Evolutionary conservation across 345 rosid species (phyloP), one percentile per base, ranked within the genome.

Genomic region (Lepidium didymum): DNA sequence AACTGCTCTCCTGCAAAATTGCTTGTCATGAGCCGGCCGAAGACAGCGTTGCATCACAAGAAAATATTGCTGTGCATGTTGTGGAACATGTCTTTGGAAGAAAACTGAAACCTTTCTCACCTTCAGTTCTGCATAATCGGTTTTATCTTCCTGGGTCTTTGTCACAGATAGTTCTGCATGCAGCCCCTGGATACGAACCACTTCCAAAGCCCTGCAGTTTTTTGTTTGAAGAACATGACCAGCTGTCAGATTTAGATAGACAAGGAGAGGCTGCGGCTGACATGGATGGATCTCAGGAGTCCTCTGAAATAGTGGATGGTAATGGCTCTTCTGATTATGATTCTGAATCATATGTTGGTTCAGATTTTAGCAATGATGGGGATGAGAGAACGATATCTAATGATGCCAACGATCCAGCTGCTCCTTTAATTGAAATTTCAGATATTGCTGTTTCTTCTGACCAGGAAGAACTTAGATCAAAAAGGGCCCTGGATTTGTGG

Each of bases 111-210:
- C 78, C 75, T 35, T 52, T 62, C 11, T 63, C 86, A 68, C 63
- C 68, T 42, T 83, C 69, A 71, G 76, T 81, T 11, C 38, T 79
- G 35, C 82, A 75, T 56, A 64, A 76, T 70, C 92, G 96, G 27
- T 82, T 86, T 74, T 91, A 89, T 81, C 97, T 94, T 51, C 99
- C 97, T 67, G 97, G 97, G 62, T 88, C 97, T 67, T 90, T 94
- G 65, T 94, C 99, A 3, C 97, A 89, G 73, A 86, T 94, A 57
- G 99, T 94, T 74, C 87, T 89, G 76, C 99, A 94, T 83, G 96
- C 97, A 14, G 99, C 99, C 63, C 99, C 99, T n/a, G 97, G 95
- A 33, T 94, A 94, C 75, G 97, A 91, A 79, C 89, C 99, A 78
- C 96, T 94, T 74, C 97, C 99, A 54, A 91, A 89, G 79, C 95